Evolutionary conservation across 2,329 filamentous ascomycete genomes (phyloP), one percentile per base, ranked within the genome.

Genomic region (Penicillium sp.): DNA sequence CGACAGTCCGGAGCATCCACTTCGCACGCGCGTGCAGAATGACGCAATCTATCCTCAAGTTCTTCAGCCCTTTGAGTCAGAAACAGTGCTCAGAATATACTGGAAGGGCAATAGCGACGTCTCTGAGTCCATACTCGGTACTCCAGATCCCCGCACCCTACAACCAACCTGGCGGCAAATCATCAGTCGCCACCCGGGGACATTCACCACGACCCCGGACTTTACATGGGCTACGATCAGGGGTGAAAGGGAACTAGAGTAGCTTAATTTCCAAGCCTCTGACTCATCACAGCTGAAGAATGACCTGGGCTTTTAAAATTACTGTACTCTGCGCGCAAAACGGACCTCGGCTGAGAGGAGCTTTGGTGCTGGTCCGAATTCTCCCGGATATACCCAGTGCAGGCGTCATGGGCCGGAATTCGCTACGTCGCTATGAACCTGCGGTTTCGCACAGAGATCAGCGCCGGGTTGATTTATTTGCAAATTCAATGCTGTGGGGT

Each of bases 301-400:
- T 55, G 54, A 54, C 50, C 52, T 45, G 43, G 47, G 31, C 8
- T 42, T 23, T 9, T 18, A 39, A 37, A 5, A 4, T 33, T 24
- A 23, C 4, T 18, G 15, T 18, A 12, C 7, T 9, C 7, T 8
- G 41, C 20, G 12, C 41, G 27, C 8, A 13, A 38, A 28, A 28
- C 47, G 55, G 54, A 58, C 59, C 59, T 61, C 59, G 57, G 59
- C 54, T 59, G 59, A 54, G 56, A 28, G 55, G 57, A 57, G 50
- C 43, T 40, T 33, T 33, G 23, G 39, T 27, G 53, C 29, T 49
- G 43, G 52, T 32, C 58, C 58, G 58, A 55, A 49, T 52, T 54
- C 50, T 55, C 46, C 58, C 58, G 58, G 52, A 43, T 40, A 43
- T 43, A 45, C 18, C 33, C 20, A 42, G 28, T 25, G n/a, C 8